Evolutionary conservation across 2,329 filamentous ascomycete species (phyloP).

Genomic region (Hymenoscyphus repandus): DNA sequence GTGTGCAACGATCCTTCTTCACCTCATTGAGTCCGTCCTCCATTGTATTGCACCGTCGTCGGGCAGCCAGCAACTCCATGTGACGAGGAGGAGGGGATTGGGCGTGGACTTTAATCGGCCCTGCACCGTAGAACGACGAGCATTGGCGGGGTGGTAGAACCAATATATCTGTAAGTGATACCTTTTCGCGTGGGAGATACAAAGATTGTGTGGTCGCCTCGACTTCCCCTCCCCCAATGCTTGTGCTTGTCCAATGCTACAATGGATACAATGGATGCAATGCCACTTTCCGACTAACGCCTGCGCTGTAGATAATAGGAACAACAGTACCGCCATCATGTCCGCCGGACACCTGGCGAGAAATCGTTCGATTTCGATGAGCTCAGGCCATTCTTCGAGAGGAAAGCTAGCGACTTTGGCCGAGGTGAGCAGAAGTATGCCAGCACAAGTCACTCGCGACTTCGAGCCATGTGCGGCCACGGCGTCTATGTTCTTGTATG

Average conservation of each 20-base stretch:
- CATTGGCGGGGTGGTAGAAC: slow-evolving; percentile 28
- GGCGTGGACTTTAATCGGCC: slow-evolving; percentile 32
- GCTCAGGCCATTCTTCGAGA: slow-evolving; percentile 46
- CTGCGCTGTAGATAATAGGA: slow-evolving; percentile 25
- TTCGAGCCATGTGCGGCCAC: slow-evolving; percentile 90
- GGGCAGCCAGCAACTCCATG: slow-evolving; percentile 28
- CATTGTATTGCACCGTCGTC: slow-evolving; percentile 17
- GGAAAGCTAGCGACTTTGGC: slow-evolving; percentile 41
- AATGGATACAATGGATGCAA: slow-evolving; percentile 18
- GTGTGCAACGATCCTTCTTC: slow-evolving; percentile 16
- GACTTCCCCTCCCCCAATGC: slow-evolving; percentile 14
- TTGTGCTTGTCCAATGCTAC: slow-evolving; percentile 21
- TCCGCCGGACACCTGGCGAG: slow-evolving; percentile 50
- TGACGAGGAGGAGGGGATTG: slow-evolving; percentile 28
- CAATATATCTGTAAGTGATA: slow-evolving; percentile 27
- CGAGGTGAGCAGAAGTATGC: slow-evolving; percentile 45
- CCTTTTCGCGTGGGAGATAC: slow-evolving; percentile 15
- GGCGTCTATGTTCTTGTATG: slow-evolving; percentile 83
- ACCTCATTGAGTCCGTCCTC: slow-evolving; percentile 20
- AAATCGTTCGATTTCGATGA: slow-evolving; percentile 55
- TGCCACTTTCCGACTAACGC: slow-evolving; percentile 29
- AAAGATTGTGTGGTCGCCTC: slow-evolving; percentile 13
- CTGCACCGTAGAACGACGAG: slow-evolving; percentile 30
- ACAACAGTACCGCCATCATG: slow-evolving; percentile 43
- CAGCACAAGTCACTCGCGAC: slow-evolving; percentile 44